Base-by-base conservation (phyloP, 2,329 filamentous ascomycete species). In the Saccharata proteae region DNA sequence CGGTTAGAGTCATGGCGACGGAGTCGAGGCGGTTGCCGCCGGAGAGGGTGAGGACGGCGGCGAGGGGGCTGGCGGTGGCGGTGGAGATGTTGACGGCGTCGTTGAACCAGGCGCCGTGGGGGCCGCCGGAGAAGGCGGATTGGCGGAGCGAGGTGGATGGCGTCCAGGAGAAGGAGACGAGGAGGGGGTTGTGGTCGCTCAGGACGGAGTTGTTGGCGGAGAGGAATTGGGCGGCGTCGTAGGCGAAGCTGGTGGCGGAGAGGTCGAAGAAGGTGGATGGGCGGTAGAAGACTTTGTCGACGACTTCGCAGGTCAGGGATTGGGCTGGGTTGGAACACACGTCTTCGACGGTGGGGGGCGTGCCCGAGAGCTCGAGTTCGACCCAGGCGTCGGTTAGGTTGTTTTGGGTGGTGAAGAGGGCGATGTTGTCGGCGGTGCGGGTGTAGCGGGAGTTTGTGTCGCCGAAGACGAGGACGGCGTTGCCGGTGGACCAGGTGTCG, bases 381-480 rank as follows among this genome's bases (percentile, higher is more conserved):
- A 80, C 58, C 71, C 74, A 80, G 1, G 62, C 48, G 47, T 80
- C 74, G 0, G 51, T 62, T 48, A 80, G 54, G 19, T 59, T 61
- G 31, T 67, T 69, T 35, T 66, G 56, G 6, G 54, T 55, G n/a
- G 54, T 44, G 38, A 76, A 67, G 32, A 71, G 41, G 5, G 50
- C 51, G 29, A 71, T 64, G 21, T 64, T 66, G 49, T 77, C 70
- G 6, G 50, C 59, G 2, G 61, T 47, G 11, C 69, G 65, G 2
- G 71, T 74, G 54, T 78, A 80, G 13, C 73, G 67, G 35, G 66
- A 67, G 54, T 80, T 80, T 14, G 69, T 73, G 49, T 80, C 75
- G 29, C 76, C 76, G 36, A 66, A 71, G 8, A 80, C 59, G 17
- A 80, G 47, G 1, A 80, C 74, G 1, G 75, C 63, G 39, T 77